These are phyloP conservation scores for Pleurotus giganteus DNA, from an alignment of 768 basidiomycete species.

Conservation along the genomic window DNA sequence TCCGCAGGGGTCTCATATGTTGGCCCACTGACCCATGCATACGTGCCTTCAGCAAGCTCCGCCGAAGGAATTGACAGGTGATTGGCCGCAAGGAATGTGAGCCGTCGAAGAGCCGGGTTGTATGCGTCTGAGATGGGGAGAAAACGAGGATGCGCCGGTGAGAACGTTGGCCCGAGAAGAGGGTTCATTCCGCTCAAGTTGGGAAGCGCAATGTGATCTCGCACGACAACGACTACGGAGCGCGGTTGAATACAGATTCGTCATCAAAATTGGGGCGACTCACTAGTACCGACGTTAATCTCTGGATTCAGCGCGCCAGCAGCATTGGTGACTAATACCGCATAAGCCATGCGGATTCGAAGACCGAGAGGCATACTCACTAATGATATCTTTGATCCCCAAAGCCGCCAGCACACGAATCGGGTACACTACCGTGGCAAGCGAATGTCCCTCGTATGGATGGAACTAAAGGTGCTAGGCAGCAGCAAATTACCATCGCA, in stretches of 20 bases:
- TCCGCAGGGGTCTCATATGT: slow-evolving; percentile 91
- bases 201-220: slow-evolving; percentile 83
- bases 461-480: slow-evolving; percentile 56
- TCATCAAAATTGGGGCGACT: slow-evolving; percentile 18
- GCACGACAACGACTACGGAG: slow-evolving; percentile 75
- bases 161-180: slow-evolving; percentile 67
- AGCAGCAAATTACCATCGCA: slow-evolving; percentile 6
- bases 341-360: not conserved
- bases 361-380: slow-evolving; percentile 38
- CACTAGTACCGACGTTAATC: slow-evolving; percentile 80
- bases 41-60: slow-evolving; percentile 76
- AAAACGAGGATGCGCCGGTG: slow-evolving; percentile 67
- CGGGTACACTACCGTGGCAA: slow-evolving; percentile 72
- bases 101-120: slow-evolving; percentile 64
- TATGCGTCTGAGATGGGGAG: slow-evolving; percentile 85
- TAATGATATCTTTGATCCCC: slow-evolving; percentile 73
- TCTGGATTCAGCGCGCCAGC: slow-evolving; percentile 75
- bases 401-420: slow-evolving; percentile 76
- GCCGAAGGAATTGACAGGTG: slow-evolving; percentile 48
- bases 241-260: slow-evolving; percentile 14
- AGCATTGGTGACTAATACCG: slow-evolving; percentile 76
- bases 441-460: slow-evolving; percentile 78
- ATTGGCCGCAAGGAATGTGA: slow-evolving; percentile 71
- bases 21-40: slow-evolving; percentile 90
- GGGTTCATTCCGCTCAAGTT: slow-evolving; percentile 77